Conservation (phyloP, 2,329 filamentous ascomycete genomes). For the Calonectria pseudoturangicola region DNA sequence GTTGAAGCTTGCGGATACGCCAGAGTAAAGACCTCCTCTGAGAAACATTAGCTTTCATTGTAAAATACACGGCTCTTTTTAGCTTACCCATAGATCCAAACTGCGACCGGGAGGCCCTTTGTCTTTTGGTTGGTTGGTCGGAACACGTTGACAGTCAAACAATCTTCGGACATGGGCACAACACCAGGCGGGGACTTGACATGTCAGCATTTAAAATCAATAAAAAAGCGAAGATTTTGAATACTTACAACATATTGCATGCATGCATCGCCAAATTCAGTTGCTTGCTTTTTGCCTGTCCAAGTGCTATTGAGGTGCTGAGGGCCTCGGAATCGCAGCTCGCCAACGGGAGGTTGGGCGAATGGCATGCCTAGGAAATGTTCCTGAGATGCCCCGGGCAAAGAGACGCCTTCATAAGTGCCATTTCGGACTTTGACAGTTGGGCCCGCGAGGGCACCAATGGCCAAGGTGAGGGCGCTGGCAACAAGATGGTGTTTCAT, state of each 20-base stretch:
- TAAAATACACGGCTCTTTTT: no score
- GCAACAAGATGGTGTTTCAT: slow-evolving; percentile 14
- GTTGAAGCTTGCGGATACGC: slow-evolving; percentile 17
- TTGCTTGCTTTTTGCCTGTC: neutral
- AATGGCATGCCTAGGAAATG: slow-evolving; percentile 23
- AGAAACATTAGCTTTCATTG: neutral
- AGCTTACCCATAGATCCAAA: slow-evolving; percentile 26
- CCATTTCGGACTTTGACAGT: slow-evolving; percentile 17
- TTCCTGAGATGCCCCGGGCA: neutral
- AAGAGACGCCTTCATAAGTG: slow-evolving; percentile 15
- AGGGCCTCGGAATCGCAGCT: slow-evolving; percentile 9
- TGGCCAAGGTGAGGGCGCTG: slow-evolving; percentile 6
- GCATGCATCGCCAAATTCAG: slow-evolving; percentile 15
- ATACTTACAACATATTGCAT: slow-evolving; percentile 23
- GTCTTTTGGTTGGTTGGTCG: neutral
- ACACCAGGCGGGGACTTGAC: neutral
- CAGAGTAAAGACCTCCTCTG: slow-evolving; percentile 21
- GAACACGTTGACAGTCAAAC: slow-evolving; percentile 20
- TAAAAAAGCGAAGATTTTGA: neutral
- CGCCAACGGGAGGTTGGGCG: slow-evolving; percentile 16
- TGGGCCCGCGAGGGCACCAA: slow-evolving; percentile 9
- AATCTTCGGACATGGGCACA: slow-evolving; percentile 26
- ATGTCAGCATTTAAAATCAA: neutral
- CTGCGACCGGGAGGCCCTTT: slow-evolving; percentile 12
- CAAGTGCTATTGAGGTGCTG: slow-evolving; percentile 16